Evolutionary conservation across 768 basidiomycete species (phyloP).

Genomic region (Chalciporus sphaerocephalus): DNA sequence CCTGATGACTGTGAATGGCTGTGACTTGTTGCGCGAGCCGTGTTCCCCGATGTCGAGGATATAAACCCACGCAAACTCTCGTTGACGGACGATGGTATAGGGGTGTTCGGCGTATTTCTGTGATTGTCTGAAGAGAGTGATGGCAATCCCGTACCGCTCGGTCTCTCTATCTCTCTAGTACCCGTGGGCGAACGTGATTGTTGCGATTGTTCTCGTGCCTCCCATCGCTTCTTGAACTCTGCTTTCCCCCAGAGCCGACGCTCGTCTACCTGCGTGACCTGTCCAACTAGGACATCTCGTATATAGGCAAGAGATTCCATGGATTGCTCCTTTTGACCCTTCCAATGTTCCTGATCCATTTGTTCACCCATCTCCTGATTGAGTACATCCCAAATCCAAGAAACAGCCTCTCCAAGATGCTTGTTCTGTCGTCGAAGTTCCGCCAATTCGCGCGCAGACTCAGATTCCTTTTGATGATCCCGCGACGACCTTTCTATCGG

Average conservation of each 20-base stretch:
- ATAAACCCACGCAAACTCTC: conserved; percentile 20
- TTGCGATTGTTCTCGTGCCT: conserved; percentile 22
- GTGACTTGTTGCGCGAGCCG: conserved; percentile 8
- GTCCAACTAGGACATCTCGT: conserved; percentile 63
- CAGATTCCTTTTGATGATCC: conserved; percentile 66
- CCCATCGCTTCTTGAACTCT: conserved; percentile 39
- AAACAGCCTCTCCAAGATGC: conserved; percentile 62
- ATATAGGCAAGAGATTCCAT: conserved; percentile 75
- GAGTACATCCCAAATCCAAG: conserved; percentile 71
- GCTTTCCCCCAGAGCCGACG: conserved; percentile 59
- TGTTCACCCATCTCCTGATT: conserved; percentile 46
- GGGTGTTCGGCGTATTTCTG: conserved; percentile 9
- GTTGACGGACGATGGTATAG: conserved; percentile 17
- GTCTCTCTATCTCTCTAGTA: conserved; percentile 15
- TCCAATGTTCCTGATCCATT: conserved; percentile 37
- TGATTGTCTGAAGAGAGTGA: conserved; percentile 14
- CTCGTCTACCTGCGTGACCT: conserved; percentile 54
- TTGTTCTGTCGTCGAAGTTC: conserved; percentile 55
- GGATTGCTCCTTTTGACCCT: conserved; percentile 52
- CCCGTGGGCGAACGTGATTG: conserved; percentile 19
- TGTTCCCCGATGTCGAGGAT: conserved; percentile 11
- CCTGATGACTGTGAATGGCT: conserved; percentile 17
- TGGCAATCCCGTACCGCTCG: conserved; percentile 3
- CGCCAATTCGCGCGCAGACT: conserved; percentile 61
- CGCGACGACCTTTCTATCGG: conserved; percentile 58